These are phyloP conservation scores for Claviceps purpurea DNA, from an alignment of 2,329 filamentous ascomycete genomes.

Conservation along the genomic window DNA sequence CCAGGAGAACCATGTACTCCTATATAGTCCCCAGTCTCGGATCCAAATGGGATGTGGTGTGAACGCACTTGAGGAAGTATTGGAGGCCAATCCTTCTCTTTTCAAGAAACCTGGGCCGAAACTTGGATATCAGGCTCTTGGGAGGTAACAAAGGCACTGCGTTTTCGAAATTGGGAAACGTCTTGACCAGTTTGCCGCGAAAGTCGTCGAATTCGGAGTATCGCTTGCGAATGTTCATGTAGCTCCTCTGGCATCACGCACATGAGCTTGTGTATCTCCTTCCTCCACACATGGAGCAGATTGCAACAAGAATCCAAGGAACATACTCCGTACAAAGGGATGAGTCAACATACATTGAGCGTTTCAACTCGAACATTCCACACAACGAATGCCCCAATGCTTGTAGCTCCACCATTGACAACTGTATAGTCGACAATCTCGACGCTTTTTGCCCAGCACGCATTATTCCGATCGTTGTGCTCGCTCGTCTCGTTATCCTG, in stretches of 20 bases:
- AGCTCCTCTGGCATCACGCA: slow-evolving; percentile 32
- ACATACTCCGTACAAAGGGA: neutral
- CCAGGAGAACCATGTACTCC: too few relatives aligned
- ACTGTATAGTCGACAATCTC: slow-evolving; percentile 43
- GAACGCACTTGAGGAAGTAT: slow-evolving; percentile 84
- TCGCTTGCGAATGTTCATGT: slow-evolving; percentile 52
- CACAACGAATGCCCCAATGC: slow-evolving; percentile 80
- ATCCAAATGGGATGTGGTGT: neutral
- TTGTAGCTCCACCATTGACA: slow-evolving; percentile 42
- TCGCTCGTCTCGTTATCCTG: slow-evolving; percentile 47
- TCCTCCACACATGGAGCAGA: neutral
- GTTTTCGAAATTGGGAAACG: slow-evolving; percentile 71
- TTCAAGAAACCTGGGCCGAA: slow-evolving; percentile 75
- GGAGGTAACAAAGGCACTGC: slow-evolving; percentile 85
- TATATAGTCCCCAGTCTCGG: neutral
- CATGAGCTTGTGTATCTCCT: neutral
- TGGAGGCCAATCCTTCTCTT: slow-evolving; percentile 68
- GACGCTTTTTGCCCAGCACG: slow-evolving; percentile 53
- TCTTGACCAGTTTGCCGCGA: slow-evolving; percentile 55
- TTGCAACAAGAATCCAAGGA: too few relatives aligned
- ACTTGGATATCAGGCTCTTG: slow-evolving; percentile 82
- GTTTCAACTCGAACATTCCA: slow-evolving; percentile 88
- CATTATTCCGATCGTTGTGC: slow-evolving; percentile 36
- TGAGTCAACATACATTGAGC: slow-evolving; percentile 48
- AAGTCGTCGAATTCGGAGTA: slow-evolving; percentile 93